phyloP scores from a whole-genome alignment of 208 protist genomes.

The Plasmodiophora brassicae region DNA sequence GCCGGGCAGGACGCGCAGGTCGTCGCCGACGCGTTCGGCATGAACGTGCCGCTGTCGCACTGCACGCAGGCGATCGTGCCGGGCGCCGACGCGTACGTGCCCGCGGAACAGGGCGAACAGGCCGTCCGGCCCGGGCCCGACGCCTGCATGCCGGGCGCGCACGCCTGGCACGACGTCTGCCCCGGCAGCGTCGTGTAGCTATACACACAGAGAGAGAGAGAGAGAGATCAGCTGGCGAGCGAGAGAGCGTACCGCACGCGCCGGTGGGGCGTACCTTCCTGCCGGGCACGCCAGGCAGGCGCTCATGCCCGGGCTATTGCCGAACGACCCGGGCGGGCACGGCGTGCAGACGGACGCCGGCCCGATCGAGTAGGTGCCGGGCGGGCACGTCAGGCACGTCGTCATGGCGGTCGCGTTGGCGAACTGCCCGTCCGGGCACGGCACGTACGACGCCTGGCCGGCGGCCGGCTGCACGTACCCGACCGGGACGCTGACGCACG shows the following conservation, averaged over 20 bases:
- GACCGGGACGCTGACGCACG: background rate
- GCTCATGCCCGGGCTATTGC: background rate
- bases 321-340: background rate
- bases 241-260: background rate
- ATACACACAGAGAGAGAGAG: background rate
- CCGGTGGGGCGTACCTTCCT: background rate
- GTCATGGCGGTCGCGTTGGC: background rate
- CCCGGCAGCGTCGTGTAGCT: background rate
- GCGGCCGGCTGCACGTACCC: background rate
- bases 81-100: background rate
- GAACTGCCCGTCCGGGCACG: conserved; percentile 4
- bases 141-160: background rate
- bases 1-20: background rate
- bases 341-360: background rate
- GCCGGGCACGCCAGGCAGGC: background rate
- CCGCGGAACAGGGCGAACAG: conserved; percentile 2
- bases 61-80: background rate
- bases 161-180: background rate
- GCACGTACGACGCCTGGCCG: background rate
- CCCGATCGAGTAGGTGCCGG: background rate
- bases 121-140: background rate
- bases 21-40: background rate
- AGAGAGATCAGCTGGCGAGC: background rate
- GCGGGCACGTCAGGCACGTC: background rate
- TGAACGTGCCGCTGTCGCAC: conserved; percentile 16